Evolutionary conservation across 345 rosid genomes (phyloP).

Genomic region (Durio zibethinus): DNA sequence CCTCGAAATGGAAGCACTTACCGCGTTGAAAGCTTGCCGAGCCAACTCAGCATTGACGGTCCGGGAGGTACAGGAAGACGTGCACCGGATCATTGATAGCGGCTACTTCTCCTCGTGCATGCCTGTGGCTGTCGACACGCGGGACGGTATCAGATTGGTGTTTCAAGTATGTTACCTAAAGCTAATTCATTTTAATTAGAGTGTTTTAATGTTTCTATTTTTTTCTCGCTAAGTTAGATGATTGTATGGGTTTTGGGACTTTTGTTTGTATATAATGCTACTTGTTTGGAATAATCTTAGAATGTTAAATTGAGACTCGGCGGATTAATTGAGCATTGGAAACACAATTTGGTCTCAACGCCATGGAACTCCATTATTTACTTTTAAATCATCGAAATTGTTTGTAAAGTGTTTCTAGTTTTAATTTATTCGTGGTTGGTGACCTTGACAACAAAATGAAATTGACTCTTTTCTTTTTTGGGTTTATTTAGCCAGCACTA

Average conservation of each 20-base stretch:
- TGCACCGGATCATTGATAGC: slow-evolving; percentile 84
- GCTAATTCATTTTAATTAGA: not conserved
- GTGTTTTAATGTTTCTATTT: not conserved
- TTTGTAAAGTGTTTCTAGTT: not conserved
- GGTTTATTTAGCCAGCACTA: not conserved
- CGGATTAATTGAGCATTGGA: not conserved
- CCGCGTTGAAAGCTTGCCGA: slow-evolving; percentile 75
- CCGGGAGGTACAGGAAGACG: slow-evolving; percentile 92
- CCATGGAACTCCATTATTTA: not conserved
- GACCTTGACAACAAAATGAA: not conserved
- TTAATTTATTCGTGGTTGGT: not conserved
- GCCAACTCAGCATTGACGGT: slow-evolving; percentile 87
- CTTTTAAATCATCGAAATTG: not conserved
- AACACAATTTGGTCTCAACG: not conserved
- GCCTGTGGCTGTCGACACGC: slow-evolving; percentile 88
- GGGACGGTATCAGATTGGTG: slow-evolving; percentile 83
- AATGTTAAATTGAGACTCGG: not conserved
- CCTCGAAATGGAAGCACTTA: slow-evolving; percentile 74
- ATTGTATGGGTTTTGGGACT: not conserved
- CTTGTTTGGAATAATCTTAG: not conserved
- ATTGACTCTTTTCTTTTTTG: not conserved
- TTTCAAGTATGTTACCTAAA: slow-evolving; percentile 57
- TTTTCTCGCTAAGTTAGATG: not conserved
- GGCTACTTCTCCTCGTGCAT: slow-evolving; percentile 88
- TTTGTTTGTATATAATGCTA: not conserved